Evolutionary conservation across 805 yeast genomes (phyloP).

Genomic region (Candida boidinii): DNA sequence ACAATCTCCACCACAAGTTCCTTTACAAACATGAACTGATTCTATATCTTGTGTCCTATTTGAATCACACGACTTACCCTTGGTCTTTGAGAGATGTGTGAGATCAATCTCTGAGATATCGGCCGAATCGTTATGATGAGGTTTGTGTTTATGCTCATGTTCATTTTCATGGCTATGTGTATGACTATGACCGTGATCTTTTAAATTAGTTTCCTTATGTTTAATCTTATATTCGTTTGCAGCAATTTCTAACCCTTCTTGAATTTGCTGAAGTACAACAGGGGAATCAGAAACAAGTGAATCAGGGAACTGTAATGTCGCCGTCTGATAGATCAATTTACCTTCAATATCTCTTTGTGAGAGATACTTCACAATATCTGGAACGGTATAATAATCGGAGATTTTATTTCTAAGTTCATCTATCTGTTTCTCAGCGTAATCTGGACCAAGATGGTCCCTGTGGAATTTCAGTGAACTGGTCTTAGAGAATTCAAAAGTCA

Average conservation of each 20-base stretch:
- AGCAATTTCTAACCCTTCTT: constrained; percentile 21
- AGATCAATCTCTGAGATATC: constrained; percentile 10
- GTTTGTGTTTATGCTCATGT: constrained; percentile 1
- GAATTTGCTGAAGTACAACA: constrained; percentile 50
- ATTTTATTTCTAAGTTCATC: constrained; percentile 27
- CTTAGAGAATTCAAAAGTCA: constrained; percentile 39
- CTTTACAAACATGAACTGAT: constrained; percentile 12
- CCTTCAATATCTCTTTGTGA: constrained; percentile 20
- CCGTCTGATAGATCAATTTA: constrained; percentile 29
- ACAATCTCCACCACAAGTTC: constrained; percentile 21
- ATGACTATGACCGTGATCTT: constrained; percentile 2
- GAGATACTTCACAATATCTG: constrained; percentile 14
- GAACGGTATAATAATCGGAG: constrained; percentile 44
- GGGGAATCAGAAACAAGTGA: constrained; percentile 69
- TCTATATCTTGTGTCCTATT: constrained; percentile 14
- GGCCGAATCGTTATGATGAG: no score
- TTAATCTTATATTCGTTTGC: constrained; percentile 4
- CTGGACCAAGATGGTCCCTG: constrained; percentile 21
- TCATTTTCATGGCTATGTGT: constrained; percentile 2
- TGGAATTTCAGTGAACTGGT: constrained; percentile 13
- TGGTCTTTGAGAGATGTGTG: not conserved
- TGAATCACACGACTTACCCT: constrained; percentile 4
- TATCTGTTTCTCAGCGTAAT: constrained; percentile 17
- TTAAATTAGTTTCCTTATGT: not conserved
- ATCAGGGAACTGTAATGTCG: constrained; percentile 92